Evolutionary conservation across 257 asterid genomes (phyloP).

Genomic region (Cynanchum wilfordii): DNA sequence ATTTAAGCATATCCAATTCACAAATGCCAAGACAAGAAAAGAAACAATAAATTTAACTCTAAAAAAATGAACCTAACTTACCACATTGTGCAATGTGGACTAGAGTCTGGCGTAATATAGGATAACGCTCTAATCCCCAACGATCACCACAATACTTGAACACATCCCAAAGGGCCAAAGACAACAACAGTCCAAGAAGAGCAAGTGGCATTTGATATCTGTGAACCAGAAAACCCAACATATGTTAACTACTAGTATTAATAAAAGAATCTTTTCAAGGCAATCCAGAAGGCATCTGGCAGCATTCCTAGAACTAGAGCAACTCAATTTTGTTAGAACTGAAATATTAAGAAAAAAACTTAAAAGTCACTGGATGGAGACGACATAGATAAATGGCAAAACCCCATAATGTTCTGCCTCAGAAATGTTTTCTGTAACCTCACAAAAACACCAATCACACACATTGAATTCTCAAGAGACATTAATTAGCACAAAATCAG

Average conservation of each 20-base stretch:
- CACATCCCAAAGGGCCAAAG: constrained; percentile 83
- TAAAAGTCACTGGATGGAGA: not conserved
- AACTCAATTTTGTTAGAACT: not conserved
- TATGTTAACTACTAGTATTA: not conserved
- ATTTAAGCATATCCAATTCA: not conserved
- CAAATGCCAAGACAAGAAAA: not conserved
- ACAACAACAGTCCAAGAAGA: constrained; percentile 61
- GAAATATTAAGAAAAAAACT: not conserved
- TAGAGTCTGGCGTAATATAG: constrained; percentile 39
- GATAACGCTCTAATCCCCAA: constrained; percentile 57
- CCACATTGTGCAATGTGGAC: constrained; percentile 70
- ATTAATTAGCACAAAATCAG: not conserved
- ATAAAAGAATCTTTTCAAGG: not conserved
- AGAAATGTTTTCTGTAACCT: not conserved
- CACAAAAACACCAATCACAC: not conserved
- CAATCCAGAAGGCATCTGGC: not conserved
- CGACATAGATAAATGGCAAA: no score
- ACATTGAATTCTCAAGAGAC: not conserved
- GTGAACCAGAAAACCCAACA: constrained; percentile 16
- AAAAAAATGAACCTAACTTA: constrained; percentile 31
- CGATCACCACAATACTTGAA: constrained; percentile 50
- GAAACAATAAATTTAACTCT: not conserved
- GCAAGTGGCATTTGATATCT: constrained; percentile 89
- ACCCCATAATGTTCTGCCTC: not conserved
- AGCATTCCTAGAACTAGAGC: not conserved